Conservation (phyloP, 1,139 yeast species). For the Nakaseomyces nivariensis region DNA sequence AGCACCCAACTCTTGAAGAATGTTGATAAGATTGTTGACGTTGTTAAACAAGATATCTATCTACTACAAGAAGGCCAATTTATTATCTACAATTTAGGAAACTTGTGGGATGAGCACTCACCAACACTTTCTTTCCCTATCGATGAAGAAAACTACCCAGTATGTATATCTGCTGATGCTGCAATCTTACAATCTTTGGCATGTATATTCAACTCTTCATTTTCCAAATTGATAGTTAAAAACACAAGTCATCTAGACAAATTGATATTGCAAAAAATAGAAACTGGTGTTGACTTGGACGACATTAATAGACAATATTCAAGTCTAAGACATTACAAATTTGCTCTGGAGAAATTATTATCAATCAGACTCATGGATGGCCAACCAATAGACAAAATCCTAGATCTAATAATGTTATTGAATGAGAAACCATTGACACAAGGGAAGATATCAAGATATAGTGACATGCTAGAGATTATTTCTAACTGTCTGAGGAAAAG, state of each 20-base stretch:
- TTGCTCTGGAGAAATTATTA: constrained; percentile 25
- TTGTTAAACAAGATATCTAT: constrained; percentile 18
- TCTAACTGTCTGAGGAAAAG: constrained; percentile 57
- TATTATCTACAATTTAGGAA: constrained; percentile 14
- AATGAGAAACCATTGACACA: constrained; percentile 5
- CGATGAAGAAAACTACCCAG: constrained; percentile 25
- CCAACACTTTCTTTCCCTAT: constrained; percentile 12
- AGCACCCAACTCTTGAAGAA: constrained; percentile 12
- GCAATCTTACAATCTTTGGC: constrained; percentile 24
- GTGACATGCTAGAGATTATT: constrained; percentile 37
- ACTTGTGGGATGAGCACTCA: constrained; percentile 17
- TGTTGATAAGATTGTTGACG: constrained; percentile 25
- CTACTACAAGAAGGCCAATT: constrained; percentile 16
- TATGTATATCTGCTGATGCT: constrained; percentile 21
- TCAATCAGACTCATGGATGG: constrained; percentile 32
- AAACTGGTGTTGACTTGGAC: constrained; percentile 9
- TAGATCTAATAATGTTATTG: constrained; percentile 32
- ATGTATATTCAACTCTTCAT: constrained; percentile 13
- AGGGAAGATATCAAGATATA: constrained; percentile 13
- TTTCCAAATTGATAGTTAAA: constrained; percentile 17
- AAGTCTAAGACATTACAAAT: constrained; percentile 21
- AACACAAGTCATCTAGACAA: constrained; percentile 26
- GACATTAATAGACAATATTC: constrained; percentile 17
- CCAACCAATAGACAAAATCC: constrained; percentile 39
- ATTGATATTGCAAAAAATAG: constrained; percentile 15